Base-by-base conservation (phyloP, 768 basidiomycete genomes). In the Gloeophyllum trabeum region DNA sequence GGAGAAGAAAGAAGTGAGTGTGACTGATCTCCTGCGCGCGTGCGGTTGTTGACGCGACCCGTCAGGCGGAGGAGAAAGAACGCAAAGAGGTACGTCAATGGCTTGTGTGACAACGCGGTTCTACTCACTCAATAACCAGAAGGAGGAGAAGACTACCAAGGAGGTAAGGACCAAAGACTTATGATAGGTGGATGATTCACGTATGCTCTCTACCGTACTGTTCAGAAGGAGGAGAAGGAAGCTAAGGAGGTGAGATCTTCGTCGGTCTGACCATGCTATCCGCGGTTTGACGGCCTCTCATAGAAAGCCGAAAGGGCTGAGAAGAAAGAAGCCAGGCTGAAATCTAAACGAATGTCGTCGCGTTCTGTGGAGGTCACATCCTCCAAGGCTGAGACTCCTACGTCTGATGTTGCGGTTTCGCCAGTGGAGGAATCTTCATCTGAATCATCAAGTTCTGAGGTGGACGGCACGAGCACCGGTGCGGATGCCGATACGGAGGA, bases 401-500 rank as follows among this genome's bases (percentile, higher is more conserved):
- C 52, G 35, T 24, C 53, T 24, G 46, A 53, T 39, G 46, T 57
- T 24, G 46, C 54, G 18, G 21, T 41, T 40, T 3, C 43, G 19
- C 32, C 28, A n/a, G 44, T 16, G 24, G 34, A 40, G 20, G 34
- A 23, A 37, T 18, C 36, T 44, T 40, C 45, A 46, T 49, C 55
- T n/a, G 36, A 64, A 49, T 50, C 60, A 54, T 40, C 74, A 20
- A 71, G 65, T 47, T 80, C 76, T 34, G 78, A 78, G 52, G 72
- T 73, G 21, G 80, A 80, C 51, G 67, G 58, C 44, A 75, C 64
- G 54, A 77, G 69, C 14, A 75, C 74, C 12, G 69, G 66, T 16
- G 70, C 70, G 41, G 85, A 85, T 45, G 81, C 79, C 5, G 85
- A 87, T 52, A 75, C 75, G 19, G 84, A 87, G 58, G 81, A 79